Conservation (phyloP, 2,329 filamentous ascomycete species). For the Fusarium lyarnte region DNA sequence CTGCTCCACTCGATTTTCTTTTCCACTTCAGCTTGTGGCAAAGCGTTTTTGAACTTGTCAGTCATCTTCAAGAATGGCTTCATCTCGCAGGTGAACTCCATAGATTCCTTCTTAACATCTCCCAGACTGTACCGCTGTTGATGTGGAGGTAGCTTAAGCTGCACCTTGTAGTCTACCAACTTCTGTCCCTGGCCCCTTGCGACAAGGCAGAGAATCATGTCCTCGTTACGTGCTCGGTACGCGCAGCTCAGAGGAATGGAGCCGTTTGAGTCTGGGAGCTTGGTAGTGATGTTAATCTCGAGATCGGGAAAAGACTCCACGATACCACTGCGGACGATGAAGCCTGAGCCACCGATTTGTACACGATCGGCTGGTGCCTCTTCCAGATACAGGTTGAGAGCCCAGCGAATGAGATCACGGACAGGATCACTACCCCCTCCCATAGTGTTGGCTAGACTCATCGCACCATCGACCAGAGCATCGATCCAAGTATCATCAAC, state of each 20-base stretch:
- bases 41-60: background rate
- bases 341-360: background rate
- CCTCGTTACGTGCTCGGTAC: background rate
- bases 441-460: background rate
- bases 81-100: background rate
- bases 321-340: background rate
- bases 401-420: background rate
- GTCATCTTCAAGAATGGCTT: background rate
- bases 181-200: fast-evolving
- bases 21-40: background rate
- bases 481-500: background rate
- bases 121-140: background rate
- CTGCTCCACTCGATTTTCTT: background rate
- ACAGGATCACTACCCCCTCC: background rate
- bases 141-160: background rate
- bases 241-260: background rate
- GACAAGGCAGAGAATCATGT: background rate
- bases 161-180: background rate
- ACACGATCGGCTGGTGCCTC: background rate
- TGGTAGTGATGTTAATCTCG: background rate
- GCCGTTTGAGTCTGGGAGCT: background rate
- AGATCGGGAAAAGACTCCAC: background rate
- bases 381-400: fast-evolving
- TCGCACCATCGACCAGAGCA: background rate
- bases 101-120: fast-evolving